Base-by-base conservation (phyloP, 805 yeast genomes). In the Nakazawaea ishiwadae region DNA sequence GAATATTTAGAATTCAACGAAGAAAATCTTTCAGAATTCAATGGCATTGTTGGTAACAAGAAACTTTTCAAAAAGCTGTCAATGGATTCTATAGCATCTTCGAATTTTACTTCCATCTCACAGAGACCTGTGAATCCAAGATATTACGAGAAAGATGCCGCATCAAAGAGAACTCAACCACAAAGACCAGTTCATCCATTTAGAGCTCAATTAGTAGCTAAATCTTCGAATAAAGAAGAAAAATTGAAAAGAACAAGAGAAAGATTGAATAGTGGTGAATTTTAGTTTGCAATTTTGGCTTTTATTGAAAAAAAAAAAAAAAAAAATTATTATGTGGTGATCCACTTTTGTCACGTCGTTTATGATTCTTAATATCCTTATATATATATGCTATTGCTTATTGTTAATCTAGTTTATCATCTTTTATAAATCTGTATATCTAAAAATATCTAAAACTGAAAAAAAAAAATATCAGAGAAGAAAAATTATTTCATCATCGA, bases 51-150 rank as follows among this genome's bases (percentile, higher is more conserved):
- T 15, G 12, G 20, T 44, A 50, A 29, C 48, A 26, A 39, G 47
- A 12, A 53, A 49, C 12, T 48, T 44, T 30, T 45, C 60, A 34
- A 19, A 51, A 3, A 59, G 56, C 6, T 56, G 54, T 5, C 52
- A 54, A 6, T 62, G 66, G 55, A 9, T 55, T 66, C 48, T 49
- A 65, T 1, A 51, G 54, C 40, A 2, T 55, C 65, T 1, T 53
- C 58, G 12, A 43, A 49, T 23, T 54, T 54, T 38, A 56, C 60
- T 1, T 54, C 58, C 11, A 50, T 54, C 17, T 50, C 54, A 10
- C 60, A 55, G 42, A 44, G 60, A 31, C 53, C 48, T 10, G 47
- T 53, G 6, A 55, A 55, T 33, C 56, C 60, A 7, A 44, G 41
- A 28, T 55, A 53, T 31, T 52, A 40, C 34, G 49, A 44, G 21